A percentile compares a stretch with the other conserved stretches of the same genome.
Conservation (phyloP, 129 eudicot genomes). For the Helichrysum umbraculigerum region DNA sequence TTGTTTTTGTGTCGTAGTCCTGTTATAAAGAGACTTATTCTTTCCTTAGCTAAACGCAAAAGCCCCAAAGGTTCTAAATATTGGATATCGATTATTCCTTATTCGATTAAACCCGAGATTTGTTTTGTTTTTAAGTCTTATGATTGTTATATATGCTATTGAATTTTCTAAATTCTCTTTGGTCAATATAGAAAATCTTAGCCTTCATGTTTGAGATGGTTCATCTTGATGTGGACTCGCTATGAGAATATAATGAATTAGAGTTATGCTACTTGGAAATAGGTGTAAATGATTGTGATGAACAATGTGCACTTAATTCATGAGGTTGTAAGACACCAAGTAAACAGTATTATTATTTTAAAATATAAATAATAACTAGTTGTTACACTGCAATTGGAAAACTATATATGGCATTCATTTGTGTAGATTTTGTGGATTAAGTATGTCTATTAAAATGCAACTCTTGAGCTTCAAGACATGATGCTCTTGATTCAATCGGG, state of each 20-base stretch:
- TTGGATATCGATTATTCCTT: too few relatives aligned
- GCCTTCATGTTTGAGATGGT: slow-evolving; percentile 99
- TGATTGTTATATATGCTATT: slow-evolving; percentile 9
- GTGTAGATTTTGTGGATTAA: slow-evolving; percentile 1
- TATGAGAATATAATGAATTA: slow-evolving; percentile 96
- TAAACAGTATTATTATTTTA: neutral
- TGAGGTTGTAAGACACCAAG: neutral
- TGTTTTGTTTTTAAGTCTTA: too few relatives aligned
- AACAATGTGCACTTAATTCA: neutral
- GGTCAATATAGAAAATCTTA: slow-evolving; percentile 74
- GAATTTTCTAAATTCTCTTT: neutral
- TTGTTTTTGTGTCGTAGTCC: too few relatives aligned
- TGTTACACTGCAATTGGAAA: neutral
- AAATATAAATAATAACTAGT: neutral
- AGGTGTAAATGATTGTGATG: slow-evolving; percentile 49
- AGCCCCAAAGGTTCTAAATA: too few relatives aligned
- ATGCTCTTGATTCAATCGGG: too few relatives aligned
- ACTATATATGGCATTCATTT: neutral
- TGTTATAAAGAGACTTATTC: too few relatives aligned
- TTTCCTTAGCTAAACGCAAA: too few relatives aligned
- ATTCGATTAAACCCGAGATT: too few relatives aligned
- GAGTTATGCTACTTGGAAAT: slow-evolving; percentile 98
- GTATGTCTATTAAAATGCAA: neutral
- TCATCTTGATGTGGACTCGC: slow-evolving; percentile 93
- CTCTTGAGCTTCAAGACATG: too few relatives aligned